Conservation (phyloP, 257 asterid genomes). For the Petrea volubilis region DNA sequence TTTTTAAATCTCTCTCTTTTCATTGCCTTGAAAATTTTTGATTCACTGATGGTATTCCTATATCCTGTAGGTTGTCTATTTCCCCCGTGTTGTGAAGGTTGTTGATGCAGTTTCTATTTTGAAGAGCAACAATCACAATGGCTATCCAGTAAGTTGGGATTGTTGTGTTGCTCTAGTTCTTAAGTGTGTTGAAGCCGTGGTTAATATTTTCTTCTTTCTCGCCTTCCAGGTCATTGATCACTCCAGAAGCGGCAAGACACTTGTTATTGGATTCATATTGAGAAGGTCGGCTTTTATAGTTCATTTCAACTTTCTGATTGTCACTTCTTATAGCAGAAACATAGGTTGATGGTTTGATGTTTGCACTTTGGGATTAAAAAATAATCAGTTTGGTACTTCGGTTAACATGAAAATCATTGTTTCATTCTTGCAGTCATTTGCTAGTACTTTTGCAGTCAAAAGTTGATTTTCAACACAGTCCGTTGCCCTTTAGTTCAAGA, state of each 20-base stretch:
- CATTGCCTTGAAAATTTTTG: conserved; percentile 10
- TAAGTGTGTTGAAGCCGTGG: conserved; percentile 1
- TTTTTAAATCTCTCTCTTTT: neutral
- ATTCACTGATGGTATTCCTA: conserved; percentile 13
- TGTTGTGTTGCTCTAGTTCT: conserved; percentile 19
- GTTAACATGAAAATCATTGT: conserved; percentile 12
- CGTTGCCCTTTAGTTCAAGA: conserved; percentile 72
- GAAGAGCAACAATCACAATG: conserved; percentile 90
- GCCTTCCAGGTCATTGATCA: conserved; percentile 83
- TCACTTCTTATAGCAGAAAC: neutral
- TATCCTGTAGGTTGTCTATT: conserved; percentile 73
- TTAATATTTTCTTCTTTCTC: conserved; percentile 17
- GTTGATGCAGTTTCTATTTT: conserved; percentile 78
- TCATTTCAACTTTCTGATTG: neutral
- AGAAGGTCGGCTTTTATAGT: conserved; percentile 64
- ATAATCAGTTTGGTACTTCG: neutral
- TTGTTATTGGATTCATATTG: conserved; percentile 86
- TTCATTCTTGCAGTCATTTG: conserved; percentile 74
- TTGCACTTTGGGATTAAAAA: conserved; percentile 1
- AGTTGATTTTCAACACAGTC: conserved; percentile 95
- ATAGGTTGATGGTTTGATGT: neutral
- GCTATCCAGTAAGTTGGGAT: conserved; percentile 80
- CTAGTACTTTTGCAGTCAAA: conserved; percentile 93
- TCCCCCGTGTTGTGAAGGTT: conserved; percentile 92
- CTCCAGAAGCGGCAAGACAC: conserved; percentile 83